These are phyloP conservation scores for Amylocarpus encephaloides DNA, from an alignment of 2,329 filamentous ascomycete species.

Conservation along the genomic window DNA sequence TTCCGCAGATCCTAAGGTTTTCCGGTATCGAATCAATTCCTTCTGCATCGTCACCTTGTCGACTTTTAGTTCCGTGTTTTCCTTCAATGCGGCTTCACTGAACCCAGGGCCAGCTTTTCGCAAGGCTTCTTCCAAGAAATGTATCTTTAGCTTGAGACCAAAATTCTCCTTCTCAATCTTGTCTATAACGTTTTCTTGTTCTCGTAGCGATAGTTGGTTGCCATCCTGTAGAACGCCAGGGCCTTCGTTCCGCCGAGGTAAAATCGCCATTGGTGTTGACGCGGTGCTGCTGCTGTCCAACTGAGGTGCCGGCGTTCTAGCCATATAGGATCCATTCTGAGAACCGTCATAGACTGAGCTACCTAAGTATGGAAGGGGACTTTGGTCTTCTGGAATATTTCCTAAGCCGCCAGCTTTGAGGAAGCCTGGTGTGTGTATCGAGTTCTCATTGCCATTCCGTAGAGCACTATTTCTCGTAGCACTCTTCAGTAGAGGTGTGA, in stretches of 20 bases:
- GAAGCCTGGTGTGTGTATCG: conserved; percentile 61
- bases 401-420: conserved; percentile 51
- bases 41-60: conserved; percentile 84
- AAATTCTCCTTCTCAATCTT: conserved; percentile 99
- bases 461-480: conserved; percentile 66
- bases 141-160: conserved; percentile 90
- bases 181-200: conserved; percentile 93
- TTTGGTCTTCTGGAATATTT: conserved; percentile 64
- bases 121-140: conserved; percentile 88
- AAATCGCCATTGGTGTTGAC: conserved; percentile 71
- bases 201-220: conserved; percentile 83
- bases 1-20: conserved; percentile 75
- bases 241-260: conserved; percentile 56
- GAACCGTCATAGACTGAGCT: conserved; percentile 65
- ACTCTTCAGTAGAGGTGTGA: conserved; percentile 87
- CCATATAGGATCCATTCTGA: conserved; percentile 54
- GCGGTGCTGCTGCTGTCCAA: conserved; percentile 72
- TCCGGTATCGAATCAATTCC: conserved; percentile 81
- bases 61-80: conserved; percentile 95
- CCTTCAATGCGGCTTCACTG: conserved; percentile 80
- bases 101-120: conserved; percentile 83
- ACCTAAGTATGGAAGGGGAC: conserved; percentile 66
- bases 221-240: conserved; percentile 73
- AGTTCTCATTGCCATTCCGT: conserved; percentile 56
- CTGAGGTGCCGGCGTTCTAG: conserved; percentile 69